Evolutionary conservation across 1,139 yeast species (phyloP), one percentile per base, ranked within the genome.

Genomic region (Geotrichum phurueaensis): DNA sequence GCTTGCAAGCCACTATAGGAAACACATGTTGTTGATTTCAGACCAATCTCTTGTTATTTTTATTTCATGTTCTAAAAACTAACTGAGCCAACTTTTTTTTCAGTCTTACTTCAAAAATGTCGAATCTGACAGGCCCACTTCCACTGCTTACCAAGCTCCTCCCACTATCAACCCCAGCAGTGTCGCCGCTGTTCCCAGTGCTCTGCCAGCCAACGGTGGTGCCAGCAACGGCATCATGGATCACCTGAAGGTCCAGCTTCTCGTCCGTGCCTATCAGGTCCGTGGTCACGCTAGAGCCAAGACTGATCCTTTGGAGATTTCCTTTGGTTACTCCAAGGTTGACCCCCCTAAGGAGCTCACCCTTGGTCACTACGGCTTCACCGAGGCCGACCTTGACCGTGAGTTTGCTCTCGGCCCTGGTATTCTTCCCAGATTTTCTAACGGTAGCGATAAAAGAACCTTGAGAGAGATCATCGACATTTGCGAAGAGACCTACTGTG

Each of bases 221-320:
- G 64, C 56, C 43, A 69, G 62, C 61, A 64, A 69, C 60, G 91
- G 87, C 68, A 91, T 94, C 60, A 82, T 89, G 67, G 82, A 90
- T 65, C 99, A 95, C 75, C 84, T 94, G 81, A 95, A 94, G 77
- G 96, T 91, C 27, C 99, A 94, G 81, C 84, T 94, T 69, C 81
- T 94, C 70, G 98, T 95, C 64, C 89, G 99, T 76, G 99, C 99
- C 53, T 95, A 92, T 78, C 99, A 94, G 79, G 99, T 94, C 59
- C 86, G 98, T 76, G 99, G 99, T 66, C 99, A 94, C 76, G 89
- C 86, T 75, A 90, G 89, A 79, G 97, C 99, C 57, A 87, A 86
- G 71, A 87, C 92, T 64, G 99, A 94, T 76, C 99, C 99, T 20
- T 80, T 94, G 72, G 95, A 89, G 48, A 88, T 94, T 71, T 84